Evolutionary conservation across 495 filamentous ascomycete genomes (phyloP).

Genomic region (Aspergillus indologenus): DNA sequence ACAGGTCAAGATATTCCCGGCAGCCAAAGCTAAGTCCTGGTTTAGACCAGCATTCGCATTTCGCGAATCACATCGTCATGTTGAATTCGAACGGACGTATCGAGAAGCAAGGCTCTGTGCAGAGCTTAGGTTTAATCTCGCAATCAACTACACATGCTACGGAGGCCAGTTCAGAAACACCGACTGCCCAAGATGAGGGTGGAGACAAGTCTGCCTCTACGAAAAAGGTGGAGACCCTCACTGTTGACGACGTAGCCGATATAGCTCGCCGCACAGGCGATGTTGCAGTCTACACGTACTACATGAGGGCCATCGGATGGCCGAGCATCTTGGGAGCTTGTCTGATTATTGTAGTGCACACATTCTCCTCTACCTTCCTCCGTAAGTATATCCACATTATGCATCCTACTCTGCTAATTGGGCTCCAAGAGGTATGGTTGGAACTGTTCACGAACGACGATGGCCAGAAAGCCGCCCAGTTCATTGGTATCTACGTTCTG

Average conservation of each 20-base stretch:
- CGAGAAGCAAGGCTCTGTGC: neutral
- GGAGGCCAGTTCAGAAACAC: neutral
- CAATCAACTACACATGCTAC: neutral
- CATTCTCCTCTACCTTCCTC: neutral
- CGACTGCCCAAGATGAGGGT: neutral
- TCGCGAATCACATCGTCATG: neutral
- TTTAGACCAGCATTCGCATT: neutral
- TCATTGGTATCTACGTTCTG: neutral
- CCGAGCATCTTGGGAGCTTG: neutral
- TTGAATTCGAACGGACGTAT: neutral
- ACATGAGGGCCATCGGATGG: slow-evolving; percentile 2
- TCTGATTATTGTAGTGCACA: slow-evolving; percentile 1
- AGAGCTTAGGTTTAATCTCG: neutral
- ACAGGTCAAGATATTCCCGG: no score
- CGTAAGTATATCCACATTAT: neutral
- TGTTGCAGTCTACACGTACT: neutral
- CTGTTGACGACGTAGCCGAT: slow-evolving; percentile 1
- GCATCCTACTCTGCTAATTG: neutral
- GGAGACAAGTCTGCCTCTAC: neutral
- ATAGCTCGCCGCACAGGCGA: slow-evolving; percentile 3
- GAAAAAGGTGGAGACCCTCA: neutral
- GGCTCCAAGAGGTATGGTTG: slow-evolving; percentile 1
- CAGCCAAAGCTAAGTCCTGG: neutral
- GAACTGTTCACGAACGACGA: slow-evolving; percentile 1
- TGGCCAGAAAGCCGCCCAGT: neutral